A percentile compares a stretch with the other conserved stretches of the same genome.
These are phyloP conservation scores for Solanum ossicruentum DNA, from an alignment of 257 asterid species.

Conservation along the genomic window DNA sequence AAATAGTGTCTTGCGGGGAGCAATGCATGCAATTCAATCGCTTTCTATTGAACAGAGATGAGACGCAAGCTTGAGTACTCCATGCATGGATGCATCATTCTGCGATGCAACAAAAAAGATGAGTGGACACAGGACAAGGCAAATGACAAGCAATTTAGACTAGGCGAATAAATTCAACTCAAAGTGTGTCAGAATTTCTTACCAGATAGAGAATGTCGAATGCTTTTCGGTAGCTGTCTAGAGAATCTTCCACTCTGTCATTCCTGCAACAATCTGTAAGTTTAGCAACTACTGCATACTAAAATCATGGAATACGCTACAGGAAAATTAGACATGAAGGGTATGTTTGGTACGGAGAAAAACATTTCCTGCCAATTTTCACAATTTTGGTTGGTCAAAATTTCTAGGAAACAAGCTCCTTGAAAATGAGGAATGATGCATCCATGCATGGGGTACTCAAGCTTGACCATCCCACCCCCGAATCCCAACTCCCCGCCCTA, in stretches of 20 bases:
- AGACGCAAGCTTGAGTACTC: constrained; percentile 68
- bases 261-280: constrained; percentile 41
- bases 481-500: too few relatives aligned
- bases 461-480: too few relatives aligned
- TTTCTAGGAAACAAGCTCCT: background rate
- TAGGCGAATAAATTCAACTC: background rate
- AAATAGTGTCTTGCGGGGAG: background rate
- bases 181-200: constrained; percentile 5
- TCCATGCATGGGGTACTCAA: too few relatives aligned
- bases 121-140: background rate
- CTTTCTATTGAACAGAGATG: constrained; percentile 46
- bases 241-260: constrained; percentile 60
- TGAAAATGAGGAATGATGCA: too few relatives aligned
- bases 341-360: too few relatives aligned
- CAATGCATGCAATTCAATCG: constrained; percentile 4
- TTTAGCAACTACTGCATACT: background rate
- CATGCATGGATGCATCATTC: constrained; percentile 76
- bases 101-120: constrained; percentile 8
- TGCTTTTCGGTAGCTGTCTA: constrained; percentile 51
- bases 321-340: background rate
- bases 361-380: background rate
- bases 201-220: constrained; percentile 83
- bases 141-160: background rate
- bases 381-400: background rate
- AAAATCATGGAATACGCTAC: background rate